Evolutionary conservation across 1,139 yeast genomes (phyloP), one percentile per base, ranked within the genome.

Genomic region (Kluyveromyces sp.): DNA sequence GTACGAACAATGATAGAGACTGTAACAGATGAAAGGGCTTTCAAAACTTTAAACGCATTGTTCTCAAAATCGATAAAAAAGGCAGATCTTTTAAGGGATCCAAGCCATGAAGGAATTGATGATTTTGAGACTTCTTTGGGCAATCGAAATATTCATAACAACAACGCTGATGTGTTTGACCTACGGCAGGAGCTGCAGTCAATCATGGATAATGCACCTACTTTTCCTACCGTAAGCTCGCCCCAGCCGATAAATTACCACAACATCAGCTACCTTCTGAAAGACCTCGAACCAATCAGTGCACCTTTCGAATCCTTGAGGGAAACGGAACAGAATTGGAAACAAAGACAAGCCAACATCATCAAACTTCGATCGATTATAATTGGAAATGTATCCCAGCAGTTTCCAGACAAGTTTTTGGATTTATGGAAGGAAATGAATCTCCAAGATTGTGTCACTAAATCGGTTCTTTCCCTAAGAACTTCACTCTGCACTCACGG

Each of bases 251-350:
- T 33, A 9, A 25, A 33, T 13, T 36, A 57, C 61, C 33, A 52
- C 7, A 58, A 69, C 1, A 58, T 65, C 2, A 65, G 64, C 2
- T 66, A 64, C 3, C 50, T 77, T 15, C 49, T 56, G 13, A 58
- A 59, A 18, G 68, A 69, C 31, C 50, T 75, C 18, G 72, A 68
- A 26, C 52, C 56, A 3, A 53, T 75, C 55, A 42, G 63, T 12
- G 48, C 64, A 0, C 66, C 71, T 3, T 86, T 92, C 56, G 74
- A 72, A n/a, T 46, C 48, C 3, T 82, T 80, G 1, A 87, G 82
- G 55, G 98, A 94, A 62, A 83, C 95, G 0, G 98, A 94, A 58
- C 73, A 73, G 48, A 92, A 92, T 58, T 92, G 99, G 99, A 66
- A 71, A 20, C 55, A 60, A 1, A 72, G 99, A 56, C 96, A 89